Evolutionary conservation across 331 rosid species (phyloP).

Genomic region (Rhamnella rubrinervis): DNA sequence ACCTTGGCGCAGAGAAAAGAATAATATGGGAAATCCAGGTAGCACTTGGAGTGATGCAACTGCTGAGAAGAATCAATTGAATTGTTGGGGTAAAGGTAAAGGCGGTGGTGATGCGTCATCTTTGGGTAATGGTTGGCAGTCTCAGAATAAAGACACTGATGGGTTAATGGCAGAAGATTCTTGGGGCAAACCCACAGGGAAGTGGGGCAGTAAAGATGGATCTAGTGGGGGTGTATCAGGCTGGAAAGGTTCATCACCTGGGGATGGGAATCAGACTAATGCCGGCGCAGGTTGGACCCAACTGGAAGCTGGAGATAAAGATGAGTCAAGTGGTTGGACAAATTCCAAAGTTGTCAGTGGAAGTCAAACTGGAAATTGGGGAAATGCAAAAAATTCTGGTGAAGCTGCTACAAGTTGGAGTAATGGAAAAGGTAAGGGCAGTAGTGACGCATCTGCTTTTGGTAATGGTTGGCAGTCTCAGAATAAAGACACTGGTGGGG

Average conservation of each 20-base stretch:
- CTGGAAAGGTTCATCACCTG: slow-evolving; percentile 18
- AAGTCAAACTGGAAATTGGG: too few relatives aligned
- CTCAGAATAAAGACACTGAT: slow-evolving; percentile 7
- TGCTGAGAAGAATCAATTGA: slow-evolving; percentile 23
- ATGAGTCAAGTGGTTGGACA: slow-evolving; percentile 11
- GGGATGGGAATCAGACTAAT: slow-evolving; percentile 15
- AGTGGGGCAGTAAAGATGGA: slow-evolving; percentile 18
- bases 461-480: slow-evolving; percentile 15
- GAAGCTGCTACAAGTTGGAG: slow-evolving; percentile 1
- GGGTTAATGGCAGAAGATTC: slow-evolving; percentile 1
- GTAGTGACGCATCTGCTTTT: slow-evolving; percentile 21
- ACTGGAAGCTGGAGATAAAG: neutral
- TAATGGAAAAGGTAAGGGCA: slow-evolving; percentile 2
- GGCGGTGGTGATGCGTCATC: slow-evolving; percentile 12
- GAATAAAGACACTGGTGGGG: neutral
- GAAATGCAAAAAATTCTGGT: too few relatives aligned
- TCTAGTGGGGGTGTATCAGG: slow-evolving; percentile 16
- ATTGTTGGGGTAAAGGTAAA: slow-evolving; percentile 39
- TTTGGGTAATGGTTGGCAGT: slow-evolving; percentile 22
- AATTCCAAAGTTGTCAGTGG: slow-evolving; percentile 1
- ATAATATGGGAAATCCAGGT: slow-evolving; percentile 5
- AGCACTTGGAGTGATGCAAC: slow-evolving; percentile 26
- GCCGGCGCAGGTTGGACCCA: neutral
- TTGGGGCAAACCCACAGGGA: slow-evolving; percentile 22
- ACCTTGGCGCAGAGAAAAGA: slow-evolving; percentile 31